Evolutionary conservation across 2,329 filamentous ascomycete genomes (phyloP).

Genomic region (Cytospora mali): DNA sequence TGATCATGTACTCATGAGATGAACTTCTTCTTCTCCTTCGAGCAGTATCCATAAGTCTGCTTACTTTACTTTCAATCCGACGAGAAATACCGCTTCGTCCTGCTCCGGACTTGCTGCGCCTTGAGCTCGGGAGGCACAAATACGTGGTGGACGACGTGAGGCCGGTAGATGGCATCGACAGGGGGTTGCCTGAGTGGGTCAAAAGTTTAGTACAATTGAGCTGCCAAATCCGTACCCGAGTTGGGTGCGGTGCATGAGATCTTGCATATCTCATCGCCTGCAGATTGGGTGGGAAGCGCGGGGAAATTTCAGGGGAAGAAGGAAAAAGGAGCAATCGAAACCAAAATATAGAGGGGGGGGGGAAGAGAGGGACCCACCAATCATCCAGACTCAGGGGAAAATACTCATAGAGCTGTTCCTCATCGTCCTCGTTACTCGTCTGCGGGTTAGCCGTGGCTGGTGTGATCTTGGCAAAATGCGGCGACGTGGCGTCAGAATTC

Average conservation of each 20-base stretch:
- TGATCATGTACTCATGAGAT: background rate
- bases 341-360: background rate
- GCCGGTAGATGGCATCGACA: slow-evolving; percentile 86
- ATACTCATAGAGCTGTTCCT: slow-evolving; percentile 89
- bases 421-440: slow-evolving; percentile 71
- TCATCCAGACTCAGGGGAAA: slow-evolving; percentile 90
- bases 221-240: background rate
- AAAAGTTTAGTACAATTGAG: slow-evolving; percentile 25
- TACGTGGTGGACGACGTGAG: slow-evolving; percentile 92
- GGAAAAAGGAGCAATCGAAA: background rate
- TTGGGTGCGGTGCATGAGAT: background rate
- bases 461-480: slow-evolving; percentile 47
- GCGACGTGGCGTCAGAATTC: slow-evolving; percentile 46
- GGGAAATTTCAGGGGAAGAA: too few species aligned
- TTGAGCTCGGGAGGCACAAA: slow-evolving; percentile 70
- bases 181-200: slow-evolving; percentile 67
- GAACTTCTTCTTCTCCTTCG: background rate
- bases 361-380: slow-evolving; percentile 54
- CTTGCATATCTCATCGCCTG: background rate
- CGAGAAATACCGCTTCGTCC: slow-evolving; percentile 72
- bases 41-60: background rate
- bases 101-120: slow-evolving; percentile 66
- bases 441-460: slow-evolving; percentile 43
- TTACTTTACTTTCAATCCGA: slow-evolving; percentile 54
- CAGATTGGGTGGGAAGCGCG: slow-evolving; percentile 26